phyloP scores from a whole-genome alignment of 768 basidiomycete genomes.

The Lactarius evosmus region DNA sequence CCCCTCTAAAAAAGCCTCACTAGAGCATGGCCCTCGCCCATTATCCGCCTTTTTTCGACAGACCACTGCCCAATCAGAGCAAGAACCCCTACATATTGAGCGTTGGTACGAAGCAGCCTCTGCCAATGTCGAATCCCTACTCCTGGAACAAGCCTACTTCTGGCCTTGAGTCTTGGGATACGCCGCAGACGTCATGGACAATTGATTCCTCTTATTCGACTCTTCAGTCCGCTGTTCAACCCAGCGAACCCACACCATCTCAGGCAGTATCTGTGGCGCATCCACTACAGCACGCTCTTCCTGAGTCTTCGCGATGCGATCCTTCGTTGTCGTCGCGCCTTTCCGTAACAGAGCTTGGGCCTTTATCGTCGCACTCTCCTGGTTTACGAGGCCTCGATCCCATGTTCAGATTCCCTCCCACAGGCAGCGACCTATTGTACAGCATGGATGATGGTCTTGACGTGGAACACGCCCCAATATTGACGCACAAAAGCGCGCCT shows the following conservation, averaged over 20 bases:
- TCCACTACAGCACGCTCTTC: constrained; percentile 19
- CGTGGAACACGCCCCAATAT: constrained; percentile 14
- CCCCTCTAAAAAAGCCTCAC: constrained; percentile 23
- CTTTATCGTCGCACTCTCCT: constrained; percentile 18
- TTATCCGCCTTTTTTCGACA: constrained; percentile 24
- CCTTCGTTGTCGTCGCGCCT: constrained; percentile 22
- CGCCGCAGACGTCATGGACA: constrained; percentile 27
- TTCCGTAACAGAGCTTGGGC: constrained; percentile 18
- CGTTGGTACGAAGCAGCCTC: constrained; percentile 8
- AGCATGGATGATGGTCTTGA: constrained; percentile 23
- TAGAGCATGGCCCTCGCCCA: constrained; percentile 27
- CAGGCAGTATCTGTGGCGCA: constrained; percentile 15
- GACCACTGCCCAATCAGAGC: constrained; percentile 24
- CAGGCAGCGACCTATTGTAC: constrained; percentile 19
- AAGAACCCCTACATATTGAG: constrained; percentile 26
- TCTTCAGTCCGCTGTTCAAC: constrained; percentile 24
- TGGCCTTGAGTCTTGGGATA: constrained; percentile 17
- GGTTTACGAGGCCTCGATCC: constrained; percentile 21
- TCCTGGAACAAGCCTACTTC: constrained; percentile 25
- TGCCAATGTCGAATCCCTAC: constrained; percentile 24
- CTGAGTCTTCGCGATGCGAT: constrained; percentile 24
- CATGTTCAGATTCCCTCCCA: constrained; percentile 22
- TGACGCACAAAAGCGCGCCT: constrained; percentile 14
- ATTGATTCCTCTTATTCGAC: constrained; percentile 27
- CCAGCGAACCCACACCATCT: constrained; percentile 15